These are phyloP conservation scores for Tetragonia tetragonoides DNA, from an alignment of 148 eudicot species.

Conservation along the genomic window DNA sequence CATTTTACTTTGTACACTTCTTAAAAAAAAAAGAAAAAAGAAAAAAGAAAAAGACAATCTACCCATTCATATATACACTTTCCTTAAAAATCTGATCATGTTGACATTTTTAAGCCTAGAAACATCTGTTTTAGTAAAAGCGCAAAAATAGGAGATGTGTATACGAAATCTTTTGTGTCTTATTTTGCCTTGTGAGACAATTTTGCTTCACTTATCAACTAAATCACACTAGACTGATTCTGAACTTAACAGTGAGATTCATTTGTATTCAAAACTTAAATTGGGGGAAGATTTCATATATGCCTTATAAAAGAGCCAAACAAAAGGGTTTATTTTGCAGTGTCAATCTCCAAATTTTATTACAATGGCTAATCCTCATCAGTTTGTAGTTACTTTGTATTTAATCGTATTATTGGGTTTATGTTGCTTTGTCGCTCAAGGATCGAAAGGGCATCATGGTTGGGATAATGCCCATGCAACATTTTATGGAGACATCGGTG, in stretches of 20 bases:
- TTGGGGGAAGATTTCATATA: not conserved
- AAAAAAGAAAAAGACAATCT: not conserved
- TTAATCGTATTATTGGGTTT: not conserved
- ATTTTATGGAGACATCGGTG: slow-evolving; percentile 43
- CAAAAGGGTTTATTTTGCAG: not conserved
- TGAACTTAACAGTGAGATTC: not conserved
- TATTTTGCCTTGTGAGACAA: not conserved
- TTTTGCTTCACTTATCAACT: not conserved
- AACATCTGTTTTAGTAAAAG: slow-evolving; percentile 1
- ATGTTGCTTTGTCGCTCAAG: slow-evolving; percentile 1
- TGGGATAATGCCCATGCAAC: slow-evolving; percentile 50
- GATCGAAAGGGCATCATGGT: slow-evolving; percentile 12
- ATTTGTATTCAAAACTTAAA: not conserved
- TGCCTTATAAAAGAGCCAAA: not conserved
- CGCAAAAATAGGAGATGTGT: not conserved
- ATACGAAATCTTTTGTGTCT: not conserved
- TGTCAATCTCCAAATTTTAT: not conserved
- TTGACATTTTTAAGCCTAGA: not conserved
- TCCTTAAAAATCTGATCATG: slow-evolving; percentile 13
- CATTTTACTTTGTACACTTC: not conserved
- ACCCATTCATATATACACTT: not conserved
- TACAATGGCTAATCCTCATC: slow-evolving; percentile 10
- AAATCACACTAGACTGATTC: not conserved
- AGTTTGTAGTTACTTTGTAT: not conserved
- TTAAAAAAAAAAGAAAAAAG: not conserved